Evolutionary conservation across 1,139 yeast species (phyloP), one percentile per base, ranked within the genome.

Genomic region (Casaregolazyma suthepensis): DNA sequence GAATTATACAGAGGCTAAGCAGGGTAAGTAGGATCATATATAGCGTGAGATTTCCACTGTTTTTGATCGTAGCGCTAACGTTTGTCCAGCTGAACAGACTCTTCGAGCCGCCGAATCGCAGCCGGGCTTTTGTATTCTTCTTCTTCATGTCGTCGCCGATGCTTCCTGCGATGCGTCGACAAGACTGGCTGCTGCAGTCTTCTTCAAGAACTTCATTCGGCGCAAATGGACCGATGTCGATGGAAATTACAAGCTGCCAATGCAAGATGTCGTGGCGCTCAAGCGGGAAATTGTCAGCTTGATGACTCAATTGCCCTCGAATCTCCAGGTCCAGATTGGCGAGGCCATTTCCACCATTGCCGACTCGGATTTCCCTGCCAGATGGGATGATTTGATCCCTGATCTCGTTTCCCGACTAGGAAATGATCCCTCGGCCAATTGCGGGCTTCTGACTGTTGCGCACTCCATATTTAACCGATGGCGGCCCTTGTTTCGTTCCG

Each of bases 391-490:
- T 53, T 76, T 94, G 57, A 77, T 94, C 40, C 93, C 90, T 59
- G 85, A 62, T 55, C 75, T 94, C 57, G 88, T 90, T 0, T 66
- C 76, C 0, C 83, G 83, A 64, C 75, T 94, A 48, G 71, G 76
- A 7, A 79, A 77, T 17, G 91, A 90, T 66, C 83, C 88, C 75
- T 76, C 78, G 17, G 79, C 82, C 54, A 90, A 90, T 67, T 87
- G 85, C 62, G 96, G 97, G 52, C 93, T 94, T 6, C 74, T 94
- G 57, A 79, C 84, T 17, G 98, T 94, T 18, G 95, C 97, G 7
- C 99, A 94, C 69, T 87, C 97, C 0, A 91, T 94, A 58, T 94
- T 93, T 73, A 89, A 87, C 67, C 83, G 96, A 71, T 94, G 99
- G 99, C 79, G 99, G 66, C 96, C 98, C 1, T 75, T 93, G 54